Base-by-base conservation (phyloP, 441 rosid species). In the Biscutella laevigata region DNA sequence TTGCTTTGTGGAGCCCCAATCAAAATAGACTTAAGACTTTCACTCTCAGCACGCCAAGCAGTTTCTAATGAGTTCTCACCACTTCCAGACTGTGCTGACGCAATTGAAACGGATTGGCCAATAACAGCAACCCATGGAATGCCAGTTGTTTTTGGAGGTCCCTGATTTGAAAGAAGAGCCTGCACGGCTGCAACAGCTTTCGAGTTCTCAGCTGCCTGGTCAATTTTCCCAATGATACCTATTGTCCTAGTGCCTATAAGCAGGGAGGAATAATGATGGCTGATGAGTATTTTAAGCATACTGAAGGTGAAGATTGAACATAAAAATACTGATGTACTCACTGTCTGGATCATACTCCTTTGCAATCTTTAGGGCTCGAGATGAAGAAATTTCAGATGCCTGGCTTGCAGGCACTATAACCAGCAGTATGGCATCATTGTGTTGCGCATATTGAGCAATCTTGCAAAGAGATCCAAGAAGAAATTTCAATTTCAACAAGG, bases 31-130 rank as follows among this genome's bases (percentile, higher is more conserved):
- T 83, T 83, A 17, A 83, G 77, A 66, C 78, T 76, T 70, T 80
- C 90, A 57, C 73, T 80, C 76, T 83, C 90, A 15, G 90, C 86
- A 58, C 71, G 77, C 90, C 90, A 83, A 56, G 90, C 84, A 61
- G 90, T 80, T 71, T 80, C 86, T 53, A 83, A 76, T 14, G 90
- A 80, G 57, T 71, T 83, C 69, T 83, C 90, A 33, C 74, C 77
- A 20, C 79, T 66, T 67, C 82, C 90, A 63, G 86, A 76, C 59
- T 80, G 84, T 0, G 79, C 79, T 51, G 90, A 74, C 60, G 86
- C 84, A 39, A 80, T 78, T 34, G 86, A 68, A 44, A 80, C 86
- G 2, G 86, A 80, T 44, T 80, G 86, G 28, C 90, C 86, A 60
- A 83, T 83, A 57, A 80, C 61, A 45, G 90, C 90, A 73, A 80